A percentile compares a stretch with the other conserved stretches of the same genome.
phyloP scores from a whole-genome alignment of 352 stramenopile species.

The Phytopythium litorale region DNA sequence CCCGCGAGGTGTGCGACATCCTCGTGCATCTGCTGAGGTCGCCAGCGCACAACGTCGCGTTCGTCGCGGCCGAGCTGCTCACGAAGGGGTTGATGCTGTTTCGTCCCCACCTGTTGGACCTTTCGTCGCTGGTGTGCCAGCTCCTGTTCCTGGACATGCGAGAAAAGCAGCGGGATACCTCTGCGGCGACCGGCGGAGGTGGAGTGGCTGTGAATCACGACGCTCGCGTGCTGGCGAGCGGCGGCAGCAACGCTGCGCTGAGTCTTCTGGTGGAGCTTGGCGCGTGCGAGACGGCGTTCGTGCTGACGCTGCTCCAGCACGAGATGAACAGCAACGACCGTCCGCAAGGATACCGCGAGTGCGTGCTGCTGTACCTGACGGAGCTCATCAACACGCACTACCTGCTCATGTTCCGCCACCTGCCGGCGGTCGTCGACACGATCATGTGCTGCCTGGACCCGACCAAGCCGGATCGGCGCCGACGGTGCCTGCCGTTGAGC shows the following conservation, averaged over 20 bases:
- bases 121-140: conserved; percentile 72
- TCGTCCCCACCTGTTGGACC: conserved; percentile 70
- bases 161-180: conserved; percentile 51
- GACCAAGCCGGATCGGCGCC: conserved; percentile 76
- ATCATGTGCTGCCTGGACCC: conserved; percentile 84
- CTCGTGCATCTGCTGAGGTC: conserved; percentile 61
- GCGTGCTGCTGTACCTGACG: conserved; percentile 72
- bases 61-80: conserved; percentile 68
- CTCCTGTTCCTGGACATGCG: conserved; percentile 72
- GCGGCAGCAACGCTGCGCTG: conserved; percentile 67
- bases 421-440: conserved; percentile 80
- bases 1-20: conserved; percentile 79
- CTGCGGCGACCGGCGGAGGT: conserved; percentile 16
- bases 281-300: conserved; percentile 74
- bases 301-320: conserved; percentile 69
- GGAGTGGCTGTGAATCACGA: conserved; percentile 30
- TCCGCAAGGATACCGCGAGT: conserved; percentile 62
- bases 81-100: conserved; percentile 86
- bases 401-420: conserved; percentile 77
- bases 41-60: conserved; percentile 50
- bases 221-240: conserved; percentile 36
- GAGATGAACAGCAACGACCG: conserved; percentile 82
- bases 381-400: conserved; percentile 84
- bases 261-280: conserved; percentile 77
- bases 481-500: conserved; percentile 71